Base-by-base conservation (phyloP, 2,329 filamentous ascomycete genomes). In the Trichoderma breve region DNA sequence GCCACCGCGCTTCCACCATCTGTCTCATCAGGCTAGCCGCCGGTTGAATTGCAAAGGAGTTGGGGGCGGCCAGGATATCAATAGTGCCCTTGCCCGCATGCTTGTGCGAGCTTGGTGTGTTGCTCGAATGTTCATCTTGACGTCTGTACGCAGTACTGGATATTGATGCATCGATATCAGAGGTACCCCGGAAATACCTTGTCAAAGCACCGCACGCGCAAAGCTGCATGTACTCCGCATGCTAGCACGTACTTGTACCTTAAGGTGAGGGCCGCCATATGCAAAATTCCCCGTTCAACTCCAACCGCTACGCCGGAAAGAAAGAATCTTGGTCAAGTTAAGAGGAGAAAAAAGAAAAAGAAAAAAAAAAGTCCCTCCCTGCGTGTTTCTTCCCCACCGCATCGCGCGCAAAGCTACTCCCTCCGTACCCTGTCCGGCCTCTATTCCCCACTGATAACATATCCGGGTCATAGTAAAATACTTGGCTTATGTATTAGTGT, bases 321-420 rank as follows among this genome's bases (percentile, higher is more conserved):
- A 14, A 7, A 47, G 14, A 30, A 4, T 11, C 4, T 60, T 51
- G 43, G 28, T 32, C 36, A 39, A 39, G 36, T 43, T 43, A n/a
- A 43, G 39, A 60, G 32, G 57, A 34, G 57, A 32, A 30, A 24
- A 32, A 18, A 11, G 26, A 24, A 32, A 47, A 43, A 58, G 28
- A 47, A 30, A 55, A 30, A 43, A 61, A 70, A 70, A 70, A 43
- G 34, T 61, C 39, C 66, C 65, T 61, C 36, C 55, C 55, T 61
- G 8, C 32, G 36, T n/a, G 21, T 36, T 61, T n/a, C 30, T 34
- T 53, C 66, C 39, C 57, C 66, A 70, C 66, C 28, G 15, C 9
- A 70, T 69, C 65, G 66, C 55, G 66, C 66, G 66, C 55, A 70
- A 70, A 34, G 64, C 64, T 67, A 51, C 57, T 32, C 30, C 11